Evolutionary conservation across 106 monocot species (phyloP), one percentile per base, ranked within the genome.

Genomic region (Alisma plantagoaquatica): DNA sequence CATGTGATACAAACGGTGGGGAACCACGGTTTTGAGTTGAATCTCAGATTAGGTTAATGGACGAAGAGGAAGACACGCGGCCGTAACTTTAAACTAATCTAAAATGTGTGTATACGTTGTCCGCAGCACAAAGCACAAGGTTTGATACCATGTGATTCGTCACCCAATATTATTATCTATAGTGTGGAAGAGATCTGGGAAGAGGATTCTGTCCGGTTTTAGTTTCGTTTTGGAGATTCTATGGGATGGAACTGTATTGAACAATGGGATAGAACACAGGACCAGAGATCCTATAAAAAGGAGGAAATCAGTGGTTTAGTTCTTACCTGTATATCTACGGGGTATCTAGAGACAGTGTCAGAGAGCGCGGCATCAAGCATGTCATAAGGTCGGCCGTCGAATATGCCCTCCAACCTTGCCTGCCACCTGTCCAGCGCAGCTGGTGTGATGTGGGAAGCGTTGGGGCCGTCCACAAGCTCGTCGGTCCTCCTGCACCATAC

Each of bases 311-410:
- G n/a, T n/a, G n/a, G n/a, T n/a, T n/a, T n/a, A n/a, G n/a, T n/a
- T n/a, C 61, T 46, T 60, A 47, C 91, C 85, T 85, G 81, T 22
- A 91, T 91, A 29, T 91, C 85, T 30, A 91, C 77, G 23, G 91
- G 85, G 61, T 75, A 91, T 28, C 61, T 85, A 18, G 64, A 46
- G 7, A 81, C 70, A 41, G 69, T 69, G 33, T 69, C 60, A 1
- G 69, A 69, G 2, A 69, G 18, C 24, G 69, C 60, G 21, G 69
- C 69, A 24, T 69, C 69, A 2, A 55, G 32, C 69, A 69, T 60
- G 31, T 69, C 69, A 43, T 53, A 69, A 9, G 69, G 60, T 29
- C 69, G 69, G 3, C 69, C 69, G 1, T 14, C 51, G 46, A 69
- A 69, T 11, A 69, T 43, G 42, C 61, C 69, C 29, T 53, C 54